Conservation (phyloP, 345 rosid species). For the Salix exigua region DNA sequence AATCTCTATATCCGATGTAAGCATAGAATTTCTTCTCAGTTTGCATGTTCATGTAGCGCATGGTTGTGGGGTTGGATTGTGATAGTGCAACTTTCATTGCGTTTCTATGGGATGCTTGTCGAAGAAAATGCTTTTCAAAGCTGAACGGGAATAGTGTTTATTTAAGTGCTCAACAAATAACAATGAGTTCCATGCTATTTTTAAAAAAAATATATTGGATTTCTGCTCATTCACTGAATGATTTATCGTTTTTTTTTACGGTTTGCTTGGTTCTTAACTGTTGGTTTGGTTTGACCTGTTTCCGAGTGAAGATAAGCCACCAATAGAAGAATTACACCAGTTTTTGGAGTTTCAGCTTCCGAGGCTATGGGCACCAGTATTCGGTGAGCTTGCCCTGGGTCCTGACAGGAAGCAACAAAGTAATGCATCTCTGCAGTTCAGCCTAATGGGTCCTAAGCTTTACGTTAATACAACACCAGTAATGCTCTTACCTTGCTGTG, state of each 20-base stretch:
- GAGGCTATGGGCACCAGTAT: constrained; percentile 97
- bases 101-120: neutral
- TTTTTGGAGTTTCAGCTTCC: constrained; percentile 97
- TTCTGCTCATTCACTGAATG: neutral
- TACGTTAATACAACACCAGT: constrained; percentile 78
- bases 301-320: constrained; percentile 72
- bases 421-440: constrained; percentile 74
- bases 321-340: constrained; percentile 78
- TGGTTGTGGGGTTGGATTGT: neutral
- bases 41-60: neutral
- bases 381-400: constrained; percentile 96
- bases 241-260: neutral
- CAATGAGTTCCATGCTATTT: neutral
- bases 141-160: neutral
- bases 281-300: neutral
- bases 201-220: neutral
- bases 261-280: neutral
- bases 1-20: constrained; percentile 92
- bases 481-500: constrained; percentile 18
- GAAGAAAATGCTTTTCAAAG: neutral
- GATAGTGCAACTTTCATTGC: neutral
- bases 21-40: constrained; percentile 1
- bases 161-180: neutral
- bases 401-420: constrained; percentile 74
- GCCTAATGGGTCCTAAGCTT: constrained; percentile 90